Evolutionary conservation across 805 yeast species (phyloP), one percentile per base, ranked within the genome.

Genomic region (Wickerhamomyces silvicola): DNA sequence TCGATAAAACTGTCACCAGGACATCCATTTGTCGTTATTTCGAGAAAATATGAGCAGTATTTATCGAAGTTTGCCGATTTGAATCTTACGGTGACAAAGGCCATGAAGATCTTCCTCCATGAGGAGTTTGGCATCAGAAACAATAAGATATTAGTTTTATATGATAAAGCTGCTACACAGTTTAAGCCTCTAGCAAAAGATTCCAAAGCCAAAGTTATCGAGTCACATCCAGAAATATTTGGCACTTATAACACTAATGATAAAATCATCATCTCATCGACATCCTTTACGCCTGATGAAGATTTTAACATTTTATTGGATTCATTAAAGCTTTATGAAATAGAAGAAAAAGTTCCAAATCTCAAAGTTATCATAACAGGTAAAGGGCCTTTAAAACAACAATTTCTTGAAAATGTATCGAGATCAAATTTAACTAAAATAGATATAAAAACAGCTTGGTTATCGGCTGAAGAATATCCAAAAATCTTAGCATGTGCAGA

Each of bases 221-320:
- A 57, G 24, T 47, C 56, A 11, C 64, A 64, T 28, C 32, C 51
- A 4, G 53, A 45, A 1, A 37, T 69, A 1, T 62, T 67, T 35
- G 35, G 52, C 12, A 62, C 62, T 29, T 56, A 64, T 38, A 39
- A 55, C 6, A 33, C 43, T 0, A 52, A 42, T 4, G 82, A 78
- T 48, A 76, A 76, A 42, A 64, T 90, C n/a, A 44, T 92, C 10
- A 75, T 90, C 4, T 79, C 90, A 1, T 81, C 97, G 0, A 90
- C 99, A 0, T 86, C 96, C 1, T 92, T 87, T 54, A 90, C 99
- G 0, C 92, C 94, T 1, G 99, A 92, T 56, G 99, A 92, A 56
- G 95, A 92, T 53, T 75, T 92, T 34, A 62, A 62, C 16, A 57
- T 83, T 22, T 59, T 92, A 12, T 59, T 90, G 12, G 74, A 77